A percentile compares a stretch with the other conserved stretches of the same genome.
phyloP scores from a whole-genome alignment of 371 early-diverging fungal species.

The Gilbertella persicaria region DNA sequence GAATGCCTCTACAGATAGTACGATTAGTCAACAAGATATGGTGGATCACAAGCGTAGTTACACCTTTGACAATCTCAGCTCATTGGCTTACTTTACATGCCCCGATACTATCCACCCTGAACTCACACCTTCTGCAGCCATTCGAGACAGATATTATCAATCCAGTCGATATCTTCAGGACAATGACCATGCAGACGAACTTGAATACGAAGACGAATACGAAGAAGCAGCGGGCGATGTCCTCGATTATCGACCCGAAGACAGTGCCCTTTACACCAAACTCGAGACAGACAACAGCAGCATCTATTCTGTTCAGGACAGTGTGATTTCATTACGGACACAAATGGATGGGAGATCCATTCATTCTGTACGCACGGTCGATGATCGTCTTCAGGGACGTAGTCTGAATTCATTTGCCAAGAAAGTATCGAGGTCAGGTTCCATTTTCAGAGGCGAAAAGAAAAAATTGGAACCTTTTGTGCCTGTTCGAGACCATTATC shows the following conservation, averaged over 20 bases:
- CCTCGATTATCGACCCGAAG: constrained; percentile 25
- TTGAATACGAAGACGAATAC: constrained; percentile 17
- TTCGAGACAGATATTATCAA: constrained; percentile 32
- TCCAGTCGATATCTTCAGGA: constrained; percentile 25
- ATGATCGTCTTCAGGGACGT: constrained; percentile 24
- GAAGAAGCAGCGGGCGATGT: constrained; percentile 23
- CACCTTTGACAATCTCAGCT: constrained; percentile 14
- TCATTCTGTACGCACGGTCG: constrained; percentile 20
- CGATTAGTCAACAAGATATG: neutral
- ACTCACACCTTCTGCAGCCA: constrained; percentile 33
- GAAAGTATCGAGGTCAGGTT: constrained; percentile 28
- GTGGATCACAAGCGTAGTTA: constrained; percentile 18
- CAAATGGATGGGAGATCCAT: constrained; percentile 25
- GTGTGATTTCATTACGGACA: constrained; percentile 29
- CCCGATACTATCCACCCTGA: constrained; percentile 7
- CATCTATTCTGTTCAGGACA: constrained; percentile 26
- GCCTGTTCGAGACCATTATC: constrained; percentile 18
- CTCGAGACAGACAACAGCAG: constrained; percentile 19
- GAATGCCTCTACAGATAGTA: constrained; percentile 8
- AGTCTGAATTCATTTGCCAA: constrained; percentile 23
- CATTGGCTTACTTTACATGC: constrained; percentile 13
- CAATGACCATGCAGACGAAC: constrained; percentile 13
- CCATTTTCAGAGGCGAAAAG: constrained; percentile 16
- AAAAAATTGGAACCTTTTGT: constrained; percentile 26
- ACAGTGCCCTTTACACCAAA: constrained; percentile 17